Evolutionary conservation across 805 yeast genomes (phyloP), one percentile per base, ranked within the genome.

Genomic region (Monosporozyma siamensis): DNA sequence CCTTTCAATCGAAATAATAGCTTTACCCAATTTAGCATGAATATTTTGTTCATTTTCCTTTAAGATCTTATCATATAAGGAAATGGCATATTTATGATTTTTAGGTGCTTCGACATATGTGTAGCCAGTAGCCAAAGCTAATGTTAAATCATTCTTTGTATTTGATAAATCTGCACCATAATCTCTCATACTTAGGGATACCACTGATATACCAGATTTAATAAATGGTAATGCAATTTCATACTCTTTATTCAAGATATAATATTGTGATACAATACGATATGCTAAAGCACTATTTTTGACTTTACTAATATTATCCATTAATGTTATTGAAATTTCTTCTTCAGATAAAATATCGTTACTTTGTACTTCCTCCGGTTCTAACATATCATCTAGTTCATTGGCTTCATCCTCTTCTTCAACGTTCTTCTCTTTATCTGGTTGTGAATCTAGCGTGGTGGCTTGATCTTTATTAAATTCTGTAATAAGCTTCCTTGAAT

Each of bases 61-160:
- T 21, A 86, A 66, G 3, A 88, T 76, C 20, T 68, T 65, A 29
- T 82, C 82, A 59, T 82, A 92, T 12, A 88, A 60, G 39, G 75
- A 76, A 23, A 82, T 56, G 0, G 98, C 97, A 21, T 80, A 69
- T 2, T 75, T 69, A 54, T 77, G 86, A 61, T 90, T 84, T 60
- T 87, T 87, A 9, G 97, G 98, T 0, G 97, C 83, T 58, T 90
- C 95, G 54, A 80, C 74, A 55, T 85, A 82, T 0, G 95, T 84
- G 55, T 88, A 85, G 1, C 82, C 72, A 0, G 79, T 74, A 0
- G 92, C 97, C 42, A 85, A 67, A 20, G 75, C 69, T 29, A 87
- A 71, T 7, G 82, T 67, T 18, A 85, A 63, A 40, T 78, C 82
- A 40, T 70, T 70, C 49, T 70, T 75, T 1, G 88, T 69, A 47